Percentiles rank a stretch among this genome's conserved stretches.
Conservation (phyloP, 1,284 basidiomycete genomes). For the Stygiomarasmius scandens region DNA sequence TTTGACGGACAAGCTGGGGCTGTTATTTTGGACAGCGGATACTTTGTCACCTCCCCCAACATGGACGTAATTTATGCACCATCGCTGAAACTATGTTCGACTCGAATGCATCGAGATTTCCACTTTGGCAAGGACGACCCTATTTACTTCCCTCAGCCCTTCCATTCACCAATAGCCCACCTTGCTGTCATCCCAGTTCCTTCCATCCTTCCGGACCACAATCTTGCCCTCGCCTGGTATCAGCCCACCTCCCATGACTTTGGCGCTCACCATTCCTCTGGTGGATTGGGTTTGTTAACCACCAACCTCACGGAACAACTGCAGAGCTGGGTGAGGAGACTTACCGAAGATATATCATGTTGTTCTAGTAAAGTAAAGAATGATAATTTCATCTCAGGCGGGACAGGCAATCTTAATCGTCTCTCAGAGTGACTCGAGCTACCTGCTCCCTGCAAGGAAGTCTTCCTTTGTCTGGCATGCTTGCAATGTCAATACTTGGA, state of each 20-base stretch:
- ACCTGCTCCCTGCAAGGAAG: not conserved
- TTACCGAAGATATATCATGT: not conserved
- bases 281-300: not conserved
- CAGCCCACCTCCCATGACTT: slow-evolving; percentile 3
- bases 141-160: slow-evolving; percentile 10
- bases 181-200: slow-evolving; percentile 6
- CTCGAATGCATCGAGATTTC: not conserved
- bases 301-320: not conserved
- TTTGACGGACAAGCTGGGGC: not conserved
- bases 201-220: not conserved
- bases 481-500: slow-evolving; percentile 3
- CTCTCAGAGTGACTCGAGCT: not conserved
- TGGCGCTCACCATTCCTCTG: not conserved
- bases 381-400: not conserved
- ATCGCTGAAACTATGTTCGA: not conserved
- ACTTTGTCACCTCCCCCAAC: slow-evolving; percentile 3
- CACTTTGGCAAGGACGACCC: slow-evolving; percentile 11
- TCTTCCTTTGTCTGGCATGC: not conserved
- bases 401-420: not conserved
- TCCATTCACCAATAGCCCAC: slow-evolving; percentile 2
- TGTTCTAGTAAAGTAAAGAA: not conserved
- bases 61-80: slow-evolving; percentile 3
- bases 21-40: not conserved
- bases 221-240: slow-evolving; percentile 1
- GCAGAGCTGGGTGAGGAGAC: not conserved